These are phyloP conservation scores for Sugiyamaella lignohabitans DNA, from an alignment of 805 yeast species.

Conservation along the genomic window DNA sequence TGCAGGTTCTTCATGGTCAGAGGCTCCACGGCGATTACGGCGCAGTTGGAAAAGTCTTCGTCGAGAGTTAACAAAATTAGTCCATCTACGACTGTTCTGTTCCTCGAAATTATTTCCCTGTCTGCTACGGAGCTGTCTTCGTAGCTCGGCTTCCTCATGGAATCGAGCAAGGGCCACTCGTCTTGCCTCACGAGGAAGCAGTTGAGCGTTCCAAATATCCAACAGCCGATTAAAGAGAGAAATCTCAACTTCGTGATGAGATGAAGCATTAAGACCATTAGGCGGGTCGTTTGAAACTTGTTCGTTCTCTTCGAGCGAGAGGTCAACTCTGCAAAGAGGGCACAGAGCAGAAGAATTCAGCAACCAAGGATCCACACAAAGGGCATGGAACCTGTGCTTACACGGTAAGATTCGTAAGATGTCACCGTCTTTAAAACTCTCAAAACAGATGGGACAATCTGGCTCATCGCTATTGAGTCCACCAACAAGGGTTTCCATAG, in stretches of 20 bases:
- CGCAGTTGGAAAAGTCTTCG: constrained; percentile 9
- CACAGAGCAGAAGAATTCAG: constrained; percentile 69
- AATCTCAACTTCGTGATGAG: constrained; percentile 18
- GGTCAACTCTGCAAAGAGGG: constrained; percentile 76
- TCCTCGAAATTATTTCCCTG: constrained; percentile 13
- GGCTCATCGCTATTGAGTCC: constrained; percentile 8
- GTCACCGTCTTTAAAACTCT: constrained; percentile 56
- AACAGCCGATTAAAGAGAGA: constrained; percentile 24
- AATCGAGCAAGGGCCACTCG: constrained; percentile 24
- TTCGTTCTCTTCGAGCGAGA: constrained; percentile 22
- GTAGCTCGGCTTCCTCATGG: constrained; percentile 24
- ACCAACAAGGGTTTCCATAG: neutral
- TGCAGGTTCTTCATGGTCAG: too few relatives aligned
- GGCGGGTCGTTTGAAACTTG: constrained; percentile 19
- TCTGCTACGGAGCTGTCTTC: constrained; percentile 18
- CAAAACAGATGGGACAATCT: constrained; percentile 75
- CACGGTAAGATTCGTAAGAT: constrained; percentile 62
- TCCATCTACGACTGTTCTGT: constrained; percentile 20
- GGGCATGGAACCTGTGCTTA: constrained; percentile 77
- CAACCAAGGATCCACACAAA: constrained; percentile 80
- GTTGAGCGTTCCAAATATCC: constrained; percentile 29
- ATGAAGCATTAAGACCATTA: constrained; percentile 9
- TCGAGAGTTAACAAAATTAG: constrained; percentile 18
- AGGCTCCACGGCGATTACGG: too few relatives aligned
- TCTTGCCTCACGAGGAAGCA: constrained; percentile 27